phyloP scores from a whole-genome alignment of 2,329 filamentous ascomycete species.

The Aspergillus fijiensis region DNA sequence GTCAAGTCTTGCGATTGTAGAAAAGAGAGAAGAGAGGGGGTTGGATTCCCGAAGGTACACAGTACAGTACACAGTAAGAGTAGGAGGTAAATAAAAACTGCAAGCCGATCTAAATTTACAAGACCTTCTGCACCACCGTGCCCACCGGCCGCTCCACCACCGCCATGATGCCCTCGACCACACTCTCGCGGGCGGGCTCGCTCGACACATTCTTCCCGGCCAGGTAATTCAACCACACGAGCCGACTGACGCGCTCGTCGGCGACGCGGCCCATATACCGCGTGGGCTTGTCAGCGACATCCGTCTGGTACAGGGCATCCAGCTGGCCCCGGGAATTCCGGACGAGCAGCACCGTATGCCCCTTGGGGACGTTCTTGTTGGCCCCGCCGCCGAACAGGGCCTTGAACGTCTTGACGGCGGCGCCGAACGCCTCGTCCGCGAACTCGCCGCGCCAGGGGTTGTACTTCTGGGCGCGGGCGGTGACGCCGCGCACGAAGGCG shows the following conservation, averaged over 20 bases:
- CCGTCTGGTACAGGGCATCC: slow-evolving; percentile 63
- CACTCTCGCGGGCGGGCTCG: slow-evolving; percentile 73
- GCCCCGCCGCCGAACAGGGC: slow-evolving; percentile 73
- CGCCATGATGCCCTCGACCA: slow-evolving; percentile 83
- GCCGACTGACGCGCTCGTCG: slow-evolving; percentile 76
- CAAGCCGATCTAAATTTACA: slow-evolving; percentile 3
- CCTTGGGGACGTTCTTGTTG: slow-evolving; percentile 69
- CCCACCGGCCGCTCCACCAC: slow-evolving; percentile 86
- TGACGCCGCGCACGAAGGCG: slow-evolving; percentile 83
- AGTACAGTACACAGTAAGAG: no score
- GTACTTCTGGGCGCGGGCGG: slow-evolving; percentile 64
- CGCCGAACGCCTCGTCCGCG: slow-evolving; percentile 73
- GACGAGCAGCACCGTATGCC: slow-evolving; percentile 71
- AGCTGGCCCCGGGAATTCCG: slow-evolving; percentile 66
- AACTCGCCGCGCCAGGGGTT: slow-evolving; percentile 47
- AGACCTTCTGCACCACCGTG: slow-evolving; percentile 77
- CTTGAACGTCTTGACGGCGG: slow-evolving; percentile 75
- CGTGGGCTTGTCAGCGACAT: slow-evolving; percentile 44
- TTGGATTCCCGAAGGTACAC: no score
- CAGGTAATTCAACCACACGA: slow-evolving; percentile 89
- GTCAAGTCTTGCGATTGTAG: no score
- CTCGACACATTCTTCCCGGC: slow-evolving; percentile 84
- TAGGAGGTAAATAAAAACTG: slow-evolving; percentile 14
- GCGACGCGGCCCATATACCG: slow-evolving; percentile 67
- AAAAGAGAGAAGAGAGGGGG: no score